Conservation (phyloP, 176 grass and related monocot species). For the Eremochloa ophiuroides region DNA sequence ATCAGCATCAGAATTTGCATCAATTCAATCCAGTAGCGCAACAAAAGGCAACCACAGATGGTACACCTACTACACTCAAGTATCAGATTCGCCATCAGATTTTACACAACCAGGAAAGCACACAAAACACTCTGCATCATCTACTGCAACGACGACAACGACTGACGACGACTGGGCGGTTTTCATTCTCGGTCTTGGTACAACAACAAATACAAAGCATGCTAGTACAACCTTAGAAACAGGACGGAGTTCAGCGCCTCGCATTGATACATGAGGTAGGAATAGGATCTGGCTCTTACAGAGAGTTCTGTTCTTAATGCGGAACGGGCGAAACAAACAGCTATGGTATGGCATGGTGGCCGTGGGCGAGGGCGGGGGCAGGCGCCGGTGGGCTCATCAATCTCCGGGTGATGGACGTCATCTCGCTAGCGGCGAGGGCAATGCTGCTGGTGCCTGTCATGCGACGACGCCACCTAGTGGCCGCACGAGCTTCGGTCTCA, state of each 20-base stretch:
- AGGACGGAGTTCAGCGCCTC: background rate
- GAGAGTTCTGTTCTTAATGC: slow-evolving; percentile 27
- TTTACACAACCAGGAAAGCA: background rate
- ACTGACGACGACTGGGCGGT: background rate
- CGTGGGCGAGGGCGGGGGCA: background rate
- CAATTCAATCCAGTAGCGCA: background rate
- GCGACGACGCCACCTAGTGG: no score
- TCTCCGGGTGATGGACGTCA: background rate
- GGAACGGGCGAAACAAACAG: background rate
- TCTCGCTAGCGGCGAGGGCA: background rate
- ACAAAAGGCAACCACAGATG: background rate
- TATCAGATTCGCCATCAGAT: slow-evolving; percentile 8
- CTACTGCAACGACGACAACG: background rate
- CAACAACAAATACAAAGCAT: slow-evolving; percentile 20
- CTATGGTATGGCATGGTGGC: background rate
- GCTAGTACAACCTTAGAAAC: background rate
- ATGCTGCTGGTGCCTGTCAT: background rate
- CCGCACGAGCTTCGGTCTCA: background rate
- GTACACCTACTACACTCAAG: background rate
- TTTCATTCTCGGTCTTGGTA: background rate
- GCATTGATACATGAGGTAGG: background rate
- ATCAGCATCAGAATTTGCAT: background rate
- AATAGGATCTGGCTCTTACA: slow-evolving; percentile 15
- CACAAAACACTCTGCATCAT: background rate
- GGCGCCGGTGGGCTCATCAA: background rate